Percentiles rank a stretch among this genome's conserved stretches.
Evolutionary conservation across 2,329 filamentous ascomycete species (phyloP).

Genomic region (Pleurostoma richardsiae): DNA sequence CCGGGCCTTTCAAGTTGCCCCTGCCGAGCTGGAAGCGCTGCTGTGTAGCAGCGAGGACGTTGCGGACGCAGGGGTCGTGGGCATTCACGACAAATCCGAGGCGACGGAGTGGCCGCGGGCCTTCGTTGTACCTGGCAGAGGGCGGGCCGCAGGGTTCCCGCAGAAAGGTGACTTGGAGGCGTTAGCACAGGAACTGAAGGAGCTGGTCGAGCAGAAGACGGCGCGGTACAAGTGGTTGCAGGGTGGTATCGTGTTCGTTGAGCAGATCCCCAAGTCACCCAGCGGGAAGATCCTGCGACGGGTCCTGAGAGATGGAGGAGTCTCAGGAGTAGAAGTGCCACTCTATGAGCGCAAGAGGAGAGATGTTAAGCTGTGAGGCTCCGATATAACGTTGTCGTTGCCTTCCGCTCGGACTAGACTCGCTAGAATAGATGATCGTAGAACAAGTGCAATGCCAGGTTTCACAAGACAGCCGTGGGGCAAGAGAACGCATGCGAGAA

Average conservation of each 20-base stretch:
- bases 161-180: conserved; percentile 32
- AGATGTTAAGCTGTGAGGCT: conserved; percentile 51
- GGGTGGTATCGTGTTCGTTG: conserved; percentile 63
- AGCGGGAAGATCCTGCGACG: conserved; percentile 39
- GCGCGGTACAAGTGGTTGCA: conserved; percentile 61
- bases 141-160: conserved; percentile 6
- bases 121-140: conserved; percentile 39
- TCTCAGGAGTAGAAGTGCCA: conserved; percentile 29
- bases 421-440: too few relatives aligned
- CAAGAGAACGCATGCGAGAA: too few relatives aligned
- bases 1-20: conserved; percentile 35
- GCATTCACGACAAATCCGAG: conserved; percentile 43
- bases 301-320: conserved; percentile 29
- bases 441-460: too few relatives aligned
- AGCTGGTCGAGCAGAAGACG: conserved; percentile 54
- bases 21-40: conserved; percentile 33
- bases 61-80: conserved; percentile 50
- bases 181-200: conserved; percentile 48
- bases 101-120: conserved; percentile 57
- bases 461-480: too few relatives aligned
- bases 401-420: too few relatives aligned
- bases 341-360: conserved; percentile 48
- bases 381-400: neutral
- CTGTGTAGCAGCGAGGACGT: conserved; percentile 24
- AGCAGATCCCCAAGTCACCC: conserved; percentile 65